Conservation (phyloP, 2,329 filamentous ascomycete species). For the Elsinoe ampelina region DNA sequence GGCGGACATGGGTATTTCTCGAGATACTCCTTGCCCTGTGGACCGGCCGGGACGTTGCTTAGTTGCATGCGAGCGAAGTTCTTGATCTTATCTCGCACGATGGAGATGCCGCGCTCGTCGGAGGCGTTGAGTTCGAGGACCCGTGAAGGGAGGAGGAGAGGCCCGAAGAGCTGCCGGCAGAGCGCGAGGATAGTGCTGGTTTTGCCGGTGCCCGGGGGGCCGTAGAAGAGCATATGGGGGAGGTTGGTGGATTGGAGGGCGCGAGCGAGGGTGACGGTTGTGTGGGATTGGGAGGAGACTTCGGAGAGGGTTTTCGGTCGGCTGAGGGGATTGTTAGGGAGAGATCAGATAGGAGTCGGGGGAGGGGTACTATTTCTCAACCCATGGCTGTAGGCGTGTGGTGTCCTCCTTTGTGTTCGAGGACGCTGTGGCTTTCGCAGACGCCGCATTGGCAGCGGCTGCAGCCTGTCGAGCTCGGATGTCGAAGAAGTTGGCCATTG, state of each 20-base stretch:
- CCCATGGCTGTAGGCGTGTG: slow-evolving; percentile 74
- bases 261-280: slow-evolving; percentile 80
- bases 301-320: slow-evolving; percentile 89
- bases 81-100: slow-evolving; percentile 96
- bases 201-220: slow-evolving; percentile 93
- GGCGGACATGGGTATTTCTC: slow-evolving; percentile 82
- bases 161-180: slow-evolving; percentile 93
- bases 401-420: slow-evolving; percentile 45
- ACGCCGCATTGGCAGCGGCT: slow-evolving; percentile 63
- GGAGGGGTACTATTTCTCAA: slow-evolving; percentile 81
- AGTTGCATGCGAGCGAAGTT: slow-evolving; percentile 95
- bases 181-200: slow-evolving; percentile 95
- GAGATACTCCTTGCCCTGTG: slow-evolving; percentile 49
- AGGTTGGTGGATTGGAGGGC: slow-evolving; percentile 95
- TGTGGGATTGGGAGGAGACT: slow-evolving; percentile 96
- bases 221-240: slow-evolving; percentile 99
- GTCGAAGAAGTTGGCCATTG: slow-evolving; percentile 90
- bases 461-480: slow-evolving; percentile 70
- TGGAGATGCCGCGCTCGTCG: slow-evolving; percentile 93
- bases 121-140: slow-evolving; percentile 99
- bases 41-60: slow-evolving; percentile 62
- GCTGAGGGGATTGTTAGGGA: slow-evolving; percentile 40
- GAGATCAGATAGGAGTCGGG: neutral
- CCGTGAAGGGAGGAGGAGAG: slow-evolving; percentile 81
- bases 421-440: slow-evolving; percentile 52